Evolutionary conservation across 2,329 filamentous ascomycete genomes (phyloP), one percentile per base, ranked within the genome.

Genomic region (Akanthomyces uredinophilus): DNA sequence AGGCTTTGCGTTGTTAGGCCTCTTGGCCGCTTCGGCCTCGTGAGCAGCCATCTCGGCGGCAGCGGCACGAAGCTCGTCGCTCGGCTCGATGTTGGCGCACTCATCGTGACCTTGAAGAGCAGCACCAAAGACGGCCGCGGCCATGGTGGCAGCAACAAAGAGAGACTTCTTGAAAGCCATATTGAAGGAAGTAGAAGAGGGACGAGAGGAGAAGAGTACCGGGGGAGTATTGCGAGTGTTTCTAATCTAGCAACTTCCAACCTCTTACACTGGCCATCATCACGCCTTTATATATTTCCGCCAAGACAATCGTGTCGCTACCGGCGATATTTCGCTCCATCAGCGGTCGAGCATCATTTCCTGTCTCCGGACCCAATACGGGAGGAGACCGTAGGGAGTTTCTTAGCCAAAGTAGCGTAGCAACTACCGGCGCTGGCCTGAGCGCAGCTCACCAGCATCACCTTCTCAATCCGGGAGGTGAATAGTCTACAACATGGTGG

Each of bases 91-190:
- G 24, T 44, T 4, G 18, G 13, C 52, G 37, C 60, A 61, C 5
- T 61, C 60, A 6, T 55, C 32, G 24, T 13, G 5, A 5, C 44
- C 43, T 32, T 49, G 13, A 41, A 61, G 32, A 24, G 51, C 60
- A 22, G 32, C 51, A 35, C 44, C 60, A 41, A 47, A 54, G 44
- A 20, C 51, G 16, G 60, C 44, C 39, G 16, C 24, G 11, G 52
- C 52, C 60, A 61, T 61, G 44, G 51, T 41, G 24, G 60, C 60
- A 10, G 35, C n/a, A 24, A 49, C 49, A 46, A 46, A 13, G 29
- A 61, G 41, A 18, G 32, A 32, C 22, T 61, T 41, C 14, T 61
- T 61, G 43, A 61, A 20, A 22, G 51, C 32, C 60, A 61, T 61
- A 1, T 44, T 41, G 5, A 50, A 16, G 14, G 5, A 20, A 18